phyloP scores from a whole-genome alignment of 2,329 filamentous ascomycete species.

The Byssoonygena ceratinophila region DNA sequence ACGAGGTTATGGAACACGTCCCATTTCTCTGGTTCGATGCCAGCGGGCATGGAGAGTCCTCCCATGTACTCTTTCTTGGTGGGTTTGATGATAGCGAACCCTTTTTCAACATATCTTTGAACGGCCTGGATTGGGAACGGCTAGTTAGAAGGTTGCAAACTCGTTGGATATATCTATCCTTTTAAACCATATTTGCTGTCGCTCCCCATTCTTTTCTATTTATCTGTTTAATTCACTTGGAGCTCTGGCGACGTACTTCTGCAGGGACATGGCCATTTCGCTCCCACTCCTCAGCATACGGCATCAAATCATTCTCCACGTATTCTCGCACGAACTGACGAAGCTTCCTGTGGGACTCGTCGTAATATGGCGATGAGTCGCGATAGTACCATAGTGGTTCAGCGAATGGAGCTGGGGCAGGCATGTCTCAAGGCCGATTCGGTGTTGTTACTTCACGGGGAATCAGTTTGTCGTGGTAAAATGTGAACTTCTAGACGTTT shows the following conservation, averaged over 20 bases:
- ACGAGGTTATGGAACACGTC: constrained; percentile 50
- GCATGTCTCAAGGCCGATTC: too few species aligned
- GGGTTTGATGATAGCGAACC: constrained; percentile 31
- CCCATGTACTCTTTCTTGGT: constrained; percentile 32
- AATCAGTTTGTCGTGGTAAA: too few species aligned
- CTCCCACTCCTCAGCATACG: constrained; percentile 55
- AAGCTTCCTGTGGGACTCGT: constrained; percentile 48
- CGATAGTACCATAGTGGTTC: constrained; percentile 16
- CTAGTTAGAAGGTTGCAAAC: not conserved
- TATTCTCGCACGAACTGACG: constrained; percentile 49
- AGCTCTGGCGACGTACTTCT: too few species aligned
- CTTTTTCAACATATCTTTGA: constrained; percentile 31
- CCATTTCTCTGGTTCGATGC: constrained; percentile 41
- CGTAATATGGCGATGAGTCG: constrained; percentile 48
- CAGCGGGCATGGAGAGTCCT: constrained; percentile 35
- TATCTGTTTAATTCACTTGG: too few species aligned
- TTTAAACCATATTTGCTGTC: too few species aligned
- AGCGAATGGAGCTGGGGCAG: constrained; percentile 12
- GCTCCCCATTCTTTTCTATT: too few species aligned
- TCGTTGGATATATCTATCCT: too few species aligned
- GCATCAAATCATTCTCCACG: constrained; percentile 48
- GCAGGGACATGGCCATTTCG: constrained; percentile 44
- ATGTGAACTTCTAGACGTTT: not conserved
- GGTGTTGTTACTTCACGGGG: too few species aligned
- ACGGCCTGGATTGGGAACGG: constrained; percentile 24